Conservation (phyloP, 2,329 filamentous ascomycete genomes). For the Emmonsia crescens region DNA sequence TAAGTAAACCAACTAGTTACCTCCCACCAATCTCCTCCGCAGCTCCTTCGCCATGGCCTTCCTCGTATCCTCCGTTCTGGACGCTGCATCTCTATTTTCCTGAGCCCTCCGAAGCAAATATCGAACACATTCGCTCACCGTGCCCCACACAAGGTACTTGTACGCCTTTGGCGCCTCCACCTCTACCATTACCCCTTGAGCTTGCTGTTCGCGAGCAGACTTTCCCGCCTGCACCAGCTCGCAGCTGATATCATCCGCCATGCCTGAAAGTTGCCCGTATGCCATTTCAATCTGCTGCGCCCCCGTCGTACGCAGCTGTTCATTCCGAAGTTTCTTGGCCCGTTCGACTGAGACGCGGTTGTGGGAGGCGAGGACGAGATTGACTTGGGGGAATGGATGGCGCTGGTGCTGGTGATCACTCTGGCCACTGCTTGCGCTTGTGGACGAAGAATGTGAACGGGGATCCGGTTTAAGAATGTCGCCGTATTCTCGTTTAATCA, state of each 20-base stretch:
- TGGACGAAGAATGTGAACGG: background rate
- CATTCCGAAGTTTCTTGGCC: slow-evolving; percentile 38
- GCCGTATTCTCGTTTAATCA: slow-evolving; percentile 54
- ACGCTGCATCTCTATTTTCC: slow-evolving; percentile 48
- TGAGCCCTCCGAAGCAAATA: slow-evolving; percentile 49
- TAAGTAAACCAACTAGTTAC: background rate
- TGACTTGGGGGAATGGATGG: slow-evolving; percentile 43
- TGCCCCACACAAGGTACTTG: slow-evolving; percentile 48
- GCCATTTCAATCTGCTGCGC: slow-evolving; percentile 37
- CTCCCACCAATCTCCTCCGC: slow-evolving; percentile 22
- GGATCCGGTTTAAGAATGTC: slow-evolving; percentile 34
- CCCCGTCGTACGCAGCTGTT: slow-evolving; percentile 28
- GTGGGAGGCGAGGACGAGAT: slow-evolving; percentile 69
- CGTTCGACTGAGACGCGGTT: slow-evolving; percentile 59
- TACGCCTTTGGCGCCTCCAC: slow-evolving; percentile 37
- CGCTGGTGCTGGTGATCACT: background rate
- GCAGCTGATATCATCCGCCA: slow-evolving; percentile 50
- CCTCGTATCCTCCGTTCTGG: slow-evolving; percentile 41
- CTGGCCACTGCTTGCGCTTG: slow-evolving; percentile 18
- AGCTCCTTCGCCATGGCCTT: slow-evolving; percentile 43
- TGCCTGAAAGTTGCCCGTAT: slow-evolving; percentile 48
- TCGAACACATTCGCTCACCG: slow-evolving; percentile 63
- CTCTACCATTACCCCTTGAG: slow-evolving; percentile 15
- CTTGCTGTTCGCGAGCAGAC: slow-evolving; percentile 3
- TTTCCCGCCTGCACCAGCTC: slow-evolving; percentile 29